Evolutionary conservation across 148 eudicot species (phyloP).

Genomic region (Salicornia ramosissima): DNA sequence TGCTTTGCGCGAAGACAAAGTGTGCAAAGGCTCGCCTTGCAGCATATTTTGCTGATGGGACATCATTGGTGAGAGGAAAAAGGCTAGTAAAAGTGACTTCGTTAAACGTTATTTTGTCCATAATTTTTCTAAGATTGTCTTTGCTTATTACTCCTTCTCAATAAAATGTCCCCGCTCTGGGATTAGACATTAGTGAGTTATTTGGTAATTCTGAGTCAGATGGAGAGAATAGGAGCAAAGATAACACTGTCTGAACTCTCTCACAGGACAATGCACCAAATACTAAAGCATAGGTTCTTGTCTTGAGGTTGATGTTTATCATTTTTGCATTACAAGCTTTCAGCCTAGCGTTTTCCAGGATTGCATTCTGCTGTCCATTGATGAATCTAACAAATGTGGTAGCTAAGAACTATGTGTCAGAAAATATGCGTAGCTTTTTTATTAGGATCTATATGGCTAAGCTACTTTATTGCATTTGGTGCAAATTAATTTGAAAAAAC

Average conservation of each 20-base stretch:
- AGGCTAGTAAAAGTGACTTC: conserved; percentile 40
- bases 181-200: neutral
- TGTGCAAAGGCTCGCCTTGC: conserved; percentile 69
- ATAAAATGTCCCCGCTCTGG: neutral
- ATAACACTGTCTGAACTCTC: neutral
- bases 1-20: conserved; percentile 96
- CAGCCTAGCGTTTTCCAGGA: neutral
- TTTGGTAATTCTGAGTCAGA: neutral
- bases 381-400: neutral
- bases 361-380: neutral
- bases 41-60: conserved; percentile 79
- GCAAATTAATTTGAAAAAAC: neutral
- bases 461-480: neutral
- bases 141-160: neutral
- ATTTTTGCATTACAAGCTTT: neutral
- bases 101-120: neutral
- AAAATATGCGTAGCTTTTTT: neutral
- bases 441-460: neutral
- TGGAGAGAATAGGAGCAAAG: neutral
- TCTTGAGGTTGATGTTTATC: neutral
- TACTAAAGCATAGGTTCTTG: neutral
- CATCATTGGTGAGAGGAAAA: conserved; percentile 45
- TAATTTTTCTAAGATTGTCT: neutral
- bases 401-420: neutral
- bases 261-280: neutral